Conservation (phyloP, 495 filamentous ascomycete species). For the Annulohypoxylon nitens region DNA sequence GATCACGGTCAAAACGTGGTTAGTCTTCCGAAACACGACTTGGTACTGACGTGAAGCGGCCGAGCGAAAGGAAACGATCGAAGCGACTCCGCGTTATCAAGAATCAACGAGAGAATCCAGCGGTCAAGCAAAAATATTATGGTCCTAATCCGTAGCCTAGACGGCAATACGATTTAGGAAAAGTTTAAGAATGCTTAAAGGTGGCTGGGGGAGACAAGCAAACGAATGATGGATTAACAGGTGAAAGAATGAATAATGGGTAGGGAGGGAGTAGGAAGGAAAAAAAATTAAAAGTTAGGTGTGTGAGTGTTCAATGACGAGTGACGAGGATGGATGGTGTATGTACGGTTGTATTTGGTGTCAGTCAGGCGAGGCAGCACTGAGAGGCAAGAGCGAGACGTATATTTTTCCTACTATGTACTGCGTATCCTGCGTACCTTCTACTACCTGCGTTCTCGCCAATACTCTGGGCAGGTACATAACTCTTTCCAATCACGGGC, state of each 20-base stretch:
- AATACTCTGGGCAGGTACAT: constrained; percentile 42
- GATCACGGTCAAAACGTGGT: constrained; percentile 31
- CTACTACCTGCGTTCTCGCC: constrained; percentile 42
- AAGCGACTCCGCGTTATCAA: constrained; percentile 34
- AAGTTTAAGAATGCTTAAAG: constrained; percentile 16
- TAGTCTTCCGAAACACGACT: constrained; percentile 41
- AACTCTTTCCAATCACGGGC: constrained; percentile 35
- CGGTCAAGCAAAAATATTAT: constrained; percentile 36
- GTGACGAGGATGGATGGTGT: constrained; percentile 40
- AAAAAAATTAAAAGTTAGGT: constrained; percentile 18
- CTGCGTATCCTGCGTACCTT: too few species aligned
- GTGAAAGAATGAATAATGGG: constrained; percentile 21
- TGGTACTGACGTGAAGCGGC: constrained; percentile 29
- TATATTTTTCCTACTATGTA: constrained; percentile 41
- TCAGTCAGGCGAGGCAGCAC: constrained; percentile 31
- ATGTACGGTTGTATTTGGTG: constrained; percentile 31
- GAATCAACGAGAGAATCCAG: constrained; percentile 40
- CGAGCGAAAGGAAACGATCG: constrained; percentile 35
- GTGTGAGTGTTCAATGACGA: constrained; percentile 43
- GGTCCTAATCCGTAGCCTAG: constrained; percentile 31
- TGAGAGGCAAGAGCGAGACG: constrained; percentile 29
- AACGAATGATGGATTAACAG: constrained; percentile 32
- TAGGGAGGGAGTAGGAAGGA: constrained; percentile 17
- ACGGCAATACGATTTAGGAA: constrained; percentile 31
- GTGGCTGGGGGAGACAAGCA: constrained; percentile 30